Evolutionary conservation across 2,329 filamentous ascomycete species (phyloP), one percentile per base, ranked within the genome.

Genomic region (Eutypella sp.): DNA sequence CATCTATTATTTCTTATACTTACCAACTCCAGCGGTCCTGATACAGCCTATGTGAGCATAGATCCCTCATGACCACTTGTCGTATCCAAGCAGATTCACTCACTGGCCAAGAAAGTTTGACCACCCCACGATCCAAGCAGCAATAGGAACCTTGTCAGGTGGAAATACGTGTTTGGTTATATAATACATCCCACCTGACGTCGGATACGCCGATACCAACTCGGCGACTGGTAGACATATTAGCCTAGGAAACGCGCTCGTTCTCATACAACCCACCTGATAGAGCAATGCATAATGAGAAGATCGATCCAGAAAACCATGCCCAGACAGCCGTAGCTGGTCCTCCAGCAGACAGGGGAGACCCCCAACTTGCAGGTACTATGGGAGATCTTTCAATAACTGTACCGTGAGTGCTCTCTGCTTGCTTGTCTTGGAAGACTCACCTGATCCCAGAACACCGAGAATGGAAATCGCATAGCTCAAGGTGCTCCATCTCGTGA

Each of bases 101-200:
- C 18, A 42, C 61, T 85, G 81, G 7, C 81, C 81, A 1, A 84
- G 69, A 25, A 84, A 74, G 52, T 84, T 85, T 57, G 78, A 81
- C 81, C 80, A 84, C n/a, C 81, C 81, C 45, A 83, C 79, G 37
- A 83, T 68, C 81, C 81, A 84, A 0, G 79, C 75, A 70, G 79
- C 83, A 11, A 82, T 73, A 2, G 81, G 75, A 24, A 45, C 42
- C n/a, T 40, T 8, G 22, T 33, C 42, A 33, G 31, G 33, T 16
- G 36, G 36, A n/a, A 45, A 45, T 13, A 45, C 42, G 33, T 45
- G 42, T 20, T 45, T 45, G 7, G 36, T 45, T 6, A 45, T 37
- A 5, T 39, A 45, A 40, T 40, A 45, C 79, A 85, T 84, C 3
- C 81, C 81, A 18, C 81, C 81, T 2, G 80, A 80, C 2, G 81